Evolutionary conservation across 257 asterid genomes (phyloP).

Genomic region (Solanum etuberosum): DNA sequence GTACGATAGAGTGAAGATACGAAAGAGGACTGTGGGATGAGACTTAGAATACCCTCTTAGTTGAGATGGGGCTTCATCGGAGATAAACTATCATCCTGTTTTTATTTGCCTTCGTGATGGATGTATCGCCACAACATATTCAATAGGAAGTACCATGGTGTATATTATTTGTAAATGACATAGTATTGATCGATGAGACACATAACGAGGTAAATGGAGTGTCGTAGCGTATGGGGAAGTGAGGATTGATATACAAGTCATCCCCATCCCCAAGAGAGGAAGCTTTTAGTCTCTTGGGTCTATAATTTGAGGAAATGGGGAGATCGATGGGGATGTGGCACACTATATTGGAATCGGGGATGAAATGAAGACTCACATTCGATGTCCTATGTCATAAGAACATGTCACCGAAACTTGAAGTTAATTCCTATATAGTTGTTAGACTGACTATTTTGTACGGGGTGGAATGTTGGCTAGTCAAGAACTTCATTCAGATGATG

Average conservation of each 20-base stretch:
- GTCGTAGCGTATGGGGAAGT: neutral
- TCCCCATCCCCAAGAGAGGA: neutral
- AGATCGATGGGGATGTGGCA: neutral
- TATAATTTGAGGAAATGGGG: neutral
- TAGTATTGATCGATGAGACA: neutral
- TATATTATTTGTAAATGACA: neutral
- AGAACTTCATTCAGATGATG: neutral
- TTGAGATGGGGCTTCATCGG: neutral
- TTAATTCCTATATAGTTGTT: neutral
- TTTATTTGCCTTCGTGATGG: neutral
- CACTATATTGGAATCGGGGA: neutral
- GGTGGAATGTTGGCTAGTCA: neutral
- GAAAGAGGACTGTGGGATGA: neutral
- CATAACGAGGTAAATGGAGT: neutral
- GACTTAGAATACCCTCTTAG: neutral
- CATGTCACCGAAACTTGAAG: neutral
- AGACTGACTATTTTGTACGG: neutral
- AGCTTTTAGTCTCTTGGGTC: neutral
- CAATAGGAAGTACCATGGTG: neutral
- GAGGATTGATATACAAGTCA: neutral
- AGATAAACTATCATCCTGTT: neutral
- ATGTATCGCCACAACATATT: neutral
- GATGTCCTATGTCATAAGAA: neutral
- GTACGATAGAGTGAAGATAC: neutral
- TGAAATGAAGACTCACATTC: neutral